Base-by-base conservation (phyloP, 805 yeast genomes). In the Ogataea populi-albae region DNA sequence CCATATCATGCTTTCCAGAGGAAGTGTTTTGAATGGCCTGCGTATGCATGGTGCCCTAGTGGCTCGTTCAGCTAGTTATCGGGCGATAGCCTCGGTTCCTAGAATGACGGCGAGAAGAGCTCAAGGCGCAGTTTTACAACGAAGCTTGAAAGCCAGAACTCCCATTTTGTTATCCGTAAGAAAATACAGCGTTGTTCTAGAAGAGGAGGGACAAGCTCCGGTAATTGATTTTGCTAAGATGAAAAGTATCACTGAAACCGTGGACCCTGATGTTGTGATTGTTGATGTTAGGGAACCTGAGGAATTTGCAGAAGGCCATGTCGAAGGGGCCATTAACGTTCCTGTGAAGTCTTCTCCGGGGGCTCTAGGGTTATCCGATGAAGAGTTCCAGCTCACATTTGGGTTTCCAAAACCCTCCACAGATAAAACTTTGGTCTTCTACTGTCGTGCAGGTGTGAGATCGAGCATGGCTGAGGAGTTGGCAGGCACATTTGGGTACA, bases 271-370 rank as follows among this genome's bases (percentile, higher is more conserved):
- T 11, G 62, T 72, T 23, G 69, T 86, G 26, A 62, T 91, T 24
- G 79, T 91, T 17, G 98, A 91, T 56, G 97, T 86, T 15, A 79
- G 98, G 58, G 98, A 91, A 66, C 96, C 97, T 5, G 72, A 68
- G 17, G 98, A 91, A 64, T 64, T 39, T 37, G 65, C 64, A 24
- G 77, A 67, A 31, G 96, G 96, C 27, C 79, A 75, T 55, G 83
- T 91, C 49, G 96, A 96, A 19, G 73, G 77, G 10, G 81, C 98
- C 5, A 62, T 89, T 38, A 93, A 93, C 56, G 74, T 91, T 39
- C 98, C 98, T 14, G 81, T 79, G 65, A 87, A 87, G 55, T 77
- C 93, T 4, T 76, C 89, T 9, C 98, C 98, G 0, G 95, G 96
- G 15, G 98, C 98, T 0, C 69, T 91, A 41, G 87, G 86, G 32